Conservation (phyloP, 1,284 basidiomycete species). For the Malassezia furfur region DNA sequence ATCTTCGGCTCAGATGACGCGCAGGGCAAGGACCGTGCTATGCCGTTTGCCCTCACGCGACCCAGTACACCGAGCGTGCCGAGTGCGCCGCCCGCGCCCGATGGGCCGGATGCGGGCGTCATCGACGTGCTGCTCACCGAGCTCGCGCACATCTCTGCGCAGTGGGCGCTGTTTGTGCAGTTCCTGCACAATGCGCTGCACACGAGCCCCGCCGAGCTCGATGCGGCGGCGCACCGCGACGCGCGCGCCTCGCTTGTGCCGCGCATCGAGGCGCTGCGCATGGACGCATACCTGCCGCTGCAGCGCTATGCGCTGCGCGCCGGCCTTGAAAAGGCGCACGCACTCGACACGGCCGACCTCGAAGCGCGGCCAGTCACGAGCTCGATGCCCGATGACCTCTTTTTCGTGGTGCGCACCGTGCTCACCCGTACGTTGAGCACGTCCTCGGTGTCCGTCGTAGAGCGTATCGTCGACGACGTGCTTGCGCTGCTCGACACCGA, state of each 20-base stretch:
- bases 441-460: conserved; percentile 22
- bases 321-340: conserved; percentile 69
- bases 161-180: conserved; percentile 82
- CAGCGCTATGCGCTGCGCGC: conserved; percentile 86
- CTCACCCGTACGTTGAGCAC: conserved; percentile 36
- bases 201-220: not conserved
- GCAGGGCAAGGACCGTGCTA: conserved; percentile 43
- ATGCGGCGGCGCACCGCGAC: not conserved
- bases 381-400: conserved; percentile 44
- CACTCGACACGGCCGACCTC: conserved; percentile 23
- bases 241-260: conserved; percentile 58
- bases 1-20: conserved; percentile 29
- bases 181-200: conserved; percentile 55
- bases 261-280: conserved; percentile 49
- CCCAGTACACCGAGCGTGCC: conserved; percentile 39
- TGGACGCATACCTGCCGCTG: conserved; percentile 71
- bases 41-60: conserved; percentile 49
- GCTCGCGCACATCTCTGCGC: conserved; percentile 72
- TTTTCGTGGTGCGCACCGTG: conserved; percentile 41
- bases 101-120: conserved; percentile 62
- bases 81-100: conserved; percentile 35
- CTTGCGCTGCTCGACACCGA: conserved; percentile 33
- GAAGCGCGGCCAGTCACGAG: conserved; percentile 28
- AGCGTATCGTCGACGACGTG: conserved; percentile 21
- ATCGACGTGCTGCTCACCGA: conserved; percentile 81